A percentile compares a stretch with the other conserved stretches of the same genome.
Evolutionary conservation across 768 basidiomycete genomes (phyloP).

Genomic region (Leccinum obscurum): DNA sequence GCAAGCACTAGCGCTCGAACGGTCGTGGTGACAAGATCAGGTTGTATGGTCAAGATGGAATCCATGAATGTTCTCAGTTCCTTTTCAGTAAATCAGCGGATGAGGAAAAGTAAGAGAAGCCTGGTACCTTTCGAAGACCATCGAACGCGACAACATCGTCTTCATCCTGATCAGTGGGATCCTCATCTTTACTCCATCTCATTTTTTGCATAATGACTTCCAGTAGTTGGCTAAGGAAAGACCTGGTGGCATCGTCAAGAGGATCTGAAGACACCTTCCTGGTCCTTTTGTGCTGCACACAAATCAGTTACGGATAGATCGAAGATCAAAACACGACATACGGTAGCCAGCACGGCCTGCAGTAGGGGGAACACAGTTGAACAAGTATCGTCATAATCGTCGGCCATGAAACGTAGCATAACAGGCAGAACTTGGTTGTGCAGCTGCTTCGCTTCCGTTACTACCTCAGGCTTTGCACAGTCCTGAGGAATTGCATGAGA

Average conservation of each 20-base stretch:
- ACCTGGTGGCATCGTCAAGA: constrained; percentile 62
- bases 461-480: constrained; percentile 54
- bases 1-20: constrained; percentile 71
- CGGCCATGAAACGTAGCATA: constrained; percentile 85
- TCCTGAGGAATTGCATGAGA: constrained; percentile 45
- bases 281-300: constrained; percentile 75
- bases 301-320: constrained; percentile 4
- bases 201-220: constrained; percentile 82
- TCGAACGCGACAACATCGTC: constrained; percentile 85
- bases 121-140: constrained; percentile 73
- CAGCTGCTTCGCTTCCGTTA: constrained; percentile 61
- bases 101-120: constrained; percentile 7
- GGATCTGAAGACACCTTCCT: constrained; percentile 61
- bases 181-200: constrained; percentile 85
- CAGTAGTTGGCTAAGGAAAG: constrained; percentile 78
- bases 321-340: constrained; percentile 37
- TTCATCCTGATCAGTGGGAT: constrained; percentile 82
- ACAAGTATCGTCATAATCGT: constrained; percentile 87
- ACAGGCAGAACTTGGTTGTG: constrained; percentile 73
- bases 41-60: constrained; percentile 82
- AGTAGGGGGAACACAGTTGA: constrained; percentile 83
- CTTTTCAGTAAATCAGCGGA: constrained; percentile 41
- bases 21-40: constrained; percentile 77
- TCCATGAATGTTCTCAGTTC: constrained; percentile 87
- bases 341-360: constrained; percentile 68